phyloP scores from a whole-genome alignment of 257 asterid genomes.

The Vinca minor region DNA sequence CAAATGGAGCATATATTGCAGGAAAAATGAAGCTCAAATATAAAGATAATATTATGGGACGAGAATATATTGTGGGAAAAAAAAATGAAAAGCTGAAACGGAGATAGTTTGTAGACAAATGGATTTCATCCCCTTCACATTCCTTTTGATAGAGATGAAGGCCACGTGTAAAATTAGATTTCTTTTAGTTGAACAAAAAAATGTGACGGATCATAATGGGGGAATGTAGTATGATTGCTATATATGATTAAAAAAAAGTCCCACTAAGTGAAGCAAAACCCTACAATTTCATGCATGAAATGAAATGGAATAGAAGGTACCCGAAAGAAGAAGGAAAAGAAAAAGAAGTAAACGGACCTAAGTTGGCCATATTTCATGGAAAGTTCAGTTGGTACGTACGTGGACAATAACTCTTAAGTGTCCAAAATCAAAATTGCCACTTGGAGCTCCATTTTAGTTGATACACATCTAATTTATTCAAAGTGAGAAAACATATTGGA shows the following conservation, averaged over 20 bases:
- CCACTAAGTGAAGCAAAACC: neutral
- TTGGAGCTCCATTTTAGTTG: conserved; percentile 34
- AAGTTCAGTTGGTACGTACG: conserved; percentile 16
- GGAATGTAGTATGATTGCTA: conserved; percentile 26
- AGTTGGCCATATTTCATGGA: conserved; percentile 20
- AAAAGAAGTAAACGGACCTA: conserved; percentile 15
- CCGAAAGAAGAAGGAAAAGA: conserved; percentile 4
- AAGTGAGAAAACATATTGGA: conserved; percentile 7
- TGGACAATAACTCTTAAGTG: conserved; percentile 6
- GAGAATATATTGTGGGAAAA: too few species aligned
- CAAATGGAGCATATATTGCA: too few species aligned
- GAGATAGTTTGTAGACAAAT: neutral
- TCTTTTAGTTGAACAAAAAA: neutral
- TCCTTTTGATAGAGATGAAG: neutral
- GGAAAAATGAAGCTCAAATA: too few species aligned
- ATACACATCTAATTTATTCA: neutral
- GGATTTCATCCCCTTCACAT: conserved; percentile 3
- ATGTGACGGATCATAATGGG: conserved; percentile 16
- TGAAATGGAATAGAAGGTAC: conserved; percentile 11
- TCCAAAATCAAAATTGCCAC: conserved; percentile 28
- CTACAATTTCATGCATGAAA: conserved; percentile 12
- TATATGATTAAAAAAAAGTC: conserved; percentile 5
- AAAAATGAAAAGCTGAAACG: too few species aligned
- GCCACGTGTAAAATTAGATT: conserved; percentile 11
- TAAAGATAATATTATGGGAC: too few species aligned